Conservation (phyloP, 495 filamentous ascomycete genomes). For the Endocarpon pusillum region DNA sequence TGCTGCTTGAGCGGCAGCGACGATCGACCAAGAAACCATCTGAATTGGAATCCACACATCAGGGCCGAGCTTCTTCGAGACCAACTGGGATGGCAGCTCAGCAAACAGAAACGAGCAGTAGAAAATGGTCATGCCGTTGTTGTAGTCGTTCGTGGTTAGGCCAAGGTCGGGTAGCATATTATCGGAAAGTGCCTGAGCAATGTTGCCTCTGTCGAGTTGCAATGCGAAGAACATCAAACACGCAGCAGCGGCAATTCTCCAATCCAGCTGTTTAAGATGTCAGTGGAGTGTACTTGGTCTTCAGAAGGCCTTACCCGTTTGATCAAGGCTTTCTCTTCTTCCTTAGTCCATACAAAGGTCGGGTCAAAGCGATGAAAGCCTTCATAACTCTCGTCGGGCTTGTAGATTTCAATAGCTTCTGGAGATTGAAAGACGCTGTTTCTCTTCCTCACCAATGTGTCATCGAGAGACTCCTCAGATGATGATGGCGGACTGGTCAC, state of each 20-base stretch:
- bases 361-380: slow-evolving; percentile 50
- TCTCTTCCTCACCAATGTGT: neutral
- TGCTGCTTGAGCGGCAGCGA: slow-evolving; percentile 39
- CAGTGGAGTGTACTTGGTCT: neutral
- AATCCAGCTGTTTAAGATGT: slow-evolving; percentile 20
- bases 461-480: no score
- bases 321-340: slow-evolving; percentile 32
- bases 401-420: slow-evolving; percentile 17
- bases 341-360: slow-evolving; percentile 38
- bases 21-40: slow-evolving; percentile 49
- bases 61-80: slow-evolving; percentile 45
- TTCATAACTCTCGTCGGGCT: slow-evolving; percentile 36
- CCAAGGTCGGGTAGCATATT: slow-evolving; percentile 38
- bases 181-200: slow-evolving; percentile 44
- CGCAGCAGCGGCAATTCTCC: slow-evolving; percentile 33
- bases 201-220: slow-evolving; percentile 57
- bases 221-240: slow-evolving; percentile 59
- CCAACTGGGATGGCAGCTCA: slow-evolving; percentile 41
- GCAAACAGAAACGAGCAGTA: slow-evolving; percentile 40
- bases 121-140: slow-evolving; percentile 48
- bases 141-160: slow-evolving; percentile 52
- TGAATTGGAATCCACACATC: slow-evolving; percentile 59
- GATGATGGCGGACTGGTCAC: no score
- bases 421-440: neutral
- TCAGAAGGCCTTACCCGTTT: neutral